These are phyloP conservation scores for Pyricularia grisea DNA, from an alignment of 2,329 filamentous ascomycete genomes.

Conservation along the genomic window DNA sequence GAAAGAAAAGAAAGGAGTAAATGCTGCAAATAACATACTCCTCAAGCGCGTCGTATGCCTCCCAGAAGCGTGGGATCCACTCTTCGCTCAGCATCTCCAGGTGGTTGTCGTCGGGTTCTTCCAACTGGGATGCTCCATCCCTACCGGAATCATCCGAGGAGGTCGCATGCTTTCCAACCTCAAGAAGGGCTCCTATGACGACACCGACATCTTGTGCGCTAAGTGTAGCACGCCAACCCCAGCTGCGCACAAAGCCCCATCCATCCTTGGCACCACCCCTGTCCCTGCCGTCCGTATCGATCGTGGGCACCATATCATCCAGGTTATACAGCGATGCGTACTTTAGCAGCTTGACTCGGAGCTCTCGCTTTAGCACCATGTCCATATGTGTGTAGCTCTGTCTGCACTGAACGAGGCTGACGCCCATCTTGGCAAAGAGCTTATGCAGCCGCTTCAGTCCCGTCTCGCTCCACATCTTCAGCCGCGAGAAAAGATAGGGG, in stretches of 20 bases:
- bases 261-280: conserved; percentile 72
- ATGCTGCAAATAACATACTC: conserved; percentile 36
- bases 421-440: conserved; percentile 94
- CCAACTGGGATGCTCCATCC: conserved; percentile 25
- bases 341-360: conserved; percentile 71
- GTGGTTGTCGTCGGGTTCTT: conserved; percentile 37
- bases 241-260: conserved; percentile 94
- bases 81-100: conserved; percentile 48
- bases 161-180: conserved; percentile 62
- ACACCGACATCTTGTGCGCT: conserved; percentile 93
- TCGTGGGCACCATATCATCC: conserved; percentile 80
- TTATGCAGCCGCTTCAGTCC: conserved; percentile 88
- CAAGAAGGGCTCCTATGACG: conserved; percentile 81
- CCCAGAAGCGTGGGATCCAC: conserved; percentile 60
- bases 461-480: conserved; percentile 90
- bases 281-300: conserved; percentile 60
- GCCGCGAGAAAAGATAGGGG: conserved; percentile 80
- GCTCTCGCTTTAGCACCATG: conserved; percentile 83
- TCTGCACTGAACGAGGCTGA: conserved; percentile 85
- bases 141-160: conserved; percentile 18
- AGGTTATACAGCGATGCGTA: conserved; percentile 91
- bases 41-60: conserved; percentile 62
- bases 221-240: conserved; percentile 94
- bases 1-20: background rate
- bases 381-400: conserved; percentile 98